A percentile compares a stretch with the other conserved stretches of the same genome.
Conservation (phyloP, 129 eudicot genomes). For the Escallonia rubra region DNA sequence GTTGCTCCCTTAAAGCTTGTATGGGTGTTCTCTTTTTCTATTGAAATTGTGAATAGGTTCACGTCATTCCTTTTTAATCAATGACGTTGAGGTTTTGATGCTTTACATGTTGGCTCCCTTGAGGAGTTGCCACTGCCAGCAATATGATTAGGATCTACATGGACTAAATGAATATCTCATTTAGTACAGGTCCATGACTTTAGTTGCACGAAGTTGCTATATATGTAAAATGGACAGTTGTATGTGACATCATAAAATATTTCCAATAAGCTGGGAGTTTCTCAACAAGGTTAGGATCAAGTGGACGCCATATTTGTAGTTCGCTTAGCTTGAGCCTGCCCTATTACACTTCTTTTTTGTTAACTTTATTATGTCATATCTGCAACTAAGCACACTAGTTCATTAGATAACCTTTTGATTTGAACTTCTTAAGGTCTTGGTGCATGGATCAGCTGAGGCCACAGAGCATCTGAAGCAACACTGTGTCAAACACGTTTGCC, state of each 20-base stretch:
- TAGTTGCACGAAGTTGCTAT: too few relatives aligned
- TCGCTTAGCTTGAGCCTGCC: neutral
- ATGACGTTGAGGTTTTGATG: neutral
- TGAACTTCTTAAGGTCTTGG: conserved; percentile 59
- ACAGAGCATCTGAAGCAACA: conserved; percentile 98
- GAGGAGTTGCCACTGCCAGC: too few relatives aligned
- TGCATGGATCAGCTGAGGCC: conserved; percentile 99
- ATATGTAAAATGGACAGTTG: too few relatives aligned
- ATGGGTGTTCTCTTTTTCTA: conserved; percentile 12
- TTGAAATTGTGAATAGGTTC: too few relatives aligned
- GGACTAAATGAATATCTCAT: too few relatives aligned
- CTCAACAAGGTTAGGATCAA: too few relatives aligned
- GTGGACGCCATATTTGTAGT: neutral
- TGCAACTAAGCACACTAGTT: neutral
- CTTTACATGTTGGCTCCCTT: too few relatives aligned
- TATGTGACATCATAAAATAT: too few relatives aligned
- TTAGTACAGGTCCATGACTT: too few relatives aligned
- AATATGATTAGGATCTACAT: too few relatives aligned
- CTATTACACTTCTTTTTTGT: neutral
- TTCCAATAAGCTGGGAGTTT: too few relatives aligned
- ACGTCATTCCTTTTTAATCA: neutral
- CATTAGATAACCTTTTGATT: neutral
- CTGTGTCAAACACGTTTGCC: conserved; percentile 82
- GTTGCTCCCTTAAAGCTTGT: conserved; percentile 93
- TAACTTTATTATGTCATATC: too few relatives aligned